Conservation (phyloP, 441 rosid genomes). For the California macrophylla region DNA sequence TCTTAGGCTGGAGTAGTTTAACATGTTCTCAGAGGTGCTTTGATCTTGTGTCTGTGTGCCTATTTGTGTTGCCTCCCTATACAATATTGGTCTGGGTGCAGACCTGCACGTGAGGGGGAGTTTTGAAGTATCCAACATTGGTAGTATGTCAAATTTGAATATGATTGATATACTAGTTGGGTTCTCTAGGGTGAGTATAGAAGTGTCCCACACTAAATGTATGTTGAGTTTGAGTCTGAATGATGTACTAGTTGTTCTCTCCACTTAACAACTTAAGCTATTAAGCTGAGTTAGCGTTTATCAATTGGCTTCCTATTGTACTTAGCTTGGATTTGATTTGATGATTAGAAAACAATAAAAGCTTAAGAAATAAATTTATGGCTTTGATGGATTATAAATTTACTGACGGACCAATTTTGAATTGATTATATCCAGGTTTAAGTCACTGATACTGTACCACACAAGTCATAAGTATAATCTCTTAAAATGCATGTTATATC, state of each 20-base stretch:
- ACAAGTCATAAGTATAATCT: neutral
- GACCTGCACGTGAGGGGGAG: neutral
- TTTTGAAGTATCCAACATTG: neutral
- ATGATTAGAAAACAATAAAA: no score
- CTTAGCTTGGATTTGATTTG: neutral
- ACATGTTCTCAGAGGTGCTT: neutral
- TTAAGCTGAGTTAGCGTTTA: neutral
- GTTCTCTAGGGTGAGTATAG: neutral
- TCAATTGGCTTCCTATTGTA: neutral
- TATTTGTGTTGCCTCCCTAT: neutral
- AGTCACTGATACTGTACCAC: neutral
- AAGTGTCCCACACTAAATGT: neutral
- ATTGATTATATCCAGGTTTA: neutral
- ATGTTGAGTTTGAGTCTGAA: neutral
- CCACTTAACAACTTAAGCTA: neutral
- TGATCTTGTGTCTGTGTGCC: neutral
- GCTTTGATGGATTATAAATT: neutral
- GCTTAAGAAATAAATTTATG: neutral
- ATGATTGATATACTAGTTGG: neutral
- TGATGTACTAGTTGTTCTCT: neutral
- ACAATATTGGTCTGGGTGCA: neutral
- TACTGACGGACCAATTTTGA: neutral
- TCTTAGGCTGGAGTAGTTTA: neutral
- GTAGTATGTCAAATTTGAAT: neutral
- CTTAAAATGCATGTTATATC: neutral